These are phyloP conservation scores for Calamus simplicifolius DNA, from an alignment of 176 grass and related monocot genomes.

Conservation along the genomic window DNA sequence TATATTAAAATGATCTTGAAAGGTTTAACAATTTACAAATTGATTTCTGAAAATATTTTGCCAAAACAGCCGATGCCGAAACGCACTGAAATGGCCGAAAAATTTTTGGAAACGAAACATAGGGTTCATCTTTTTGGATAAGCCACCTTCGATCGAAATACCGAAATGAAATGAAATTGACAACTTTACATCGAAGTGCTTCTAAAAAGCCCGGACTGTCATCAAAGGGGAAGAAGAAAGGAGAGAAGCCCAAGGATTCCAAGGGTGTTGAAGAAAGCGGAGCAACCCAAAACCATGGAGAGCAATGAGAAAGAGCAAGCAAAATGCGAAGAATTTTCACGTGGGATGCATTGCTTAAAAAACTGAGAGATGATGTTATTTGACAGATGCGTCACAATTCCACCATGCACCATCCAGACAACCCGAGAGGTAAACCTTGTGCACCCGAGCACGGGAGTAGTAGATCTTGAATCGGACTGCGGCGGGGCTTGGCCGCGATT, in stretches of 20 bases:
- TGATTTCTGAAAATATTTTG: too few species aligned
- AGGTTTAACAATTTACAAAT: too few species aligned
- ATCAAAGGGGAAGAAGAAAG: constrained; percentile 11
- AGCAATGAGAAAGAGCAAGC: constrained; percentile 29
- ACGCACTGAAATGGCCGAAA: too few species aligned
- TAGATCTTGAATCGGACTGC: too few species aligned
- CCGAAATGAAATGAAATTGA: too few species aligned
- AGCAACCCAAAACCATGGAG: constrained; percentile 8
- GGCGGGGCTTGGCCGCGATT: too few species aligned
- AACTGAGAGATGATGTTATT: not conserved
- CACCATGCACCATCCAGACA: constrained; percentile 31
- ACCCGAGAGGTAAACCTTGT: constrained; percentile 25
- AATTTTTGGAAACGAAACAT: too few species aligned
- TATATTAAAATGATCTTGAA: too few species aligned
- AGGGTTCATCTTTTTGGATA: too few species aligned
- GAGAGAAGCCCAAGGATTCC: constrained; percentile 18
- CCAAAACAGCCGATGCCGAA: too few species aligned
- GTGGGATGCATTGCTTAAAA: constrained; percentile 72
- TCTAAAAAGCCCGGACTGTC: constrained; percentile 22
- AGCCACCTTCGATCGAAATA: too few species aligned
- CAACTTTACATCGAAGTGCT: too few species aligned
- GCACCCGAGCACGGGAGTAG: not conserved
- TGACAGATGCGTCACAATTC: constrained; percentile 19
- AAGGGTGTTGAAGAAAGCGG: not conserved
- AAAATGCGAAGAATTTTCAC: constrained; percentile 72